Evolutionary conservation across 139 green algal genomes (phyloP).

Genomic region (Chlamydomonas urium): DNA sequence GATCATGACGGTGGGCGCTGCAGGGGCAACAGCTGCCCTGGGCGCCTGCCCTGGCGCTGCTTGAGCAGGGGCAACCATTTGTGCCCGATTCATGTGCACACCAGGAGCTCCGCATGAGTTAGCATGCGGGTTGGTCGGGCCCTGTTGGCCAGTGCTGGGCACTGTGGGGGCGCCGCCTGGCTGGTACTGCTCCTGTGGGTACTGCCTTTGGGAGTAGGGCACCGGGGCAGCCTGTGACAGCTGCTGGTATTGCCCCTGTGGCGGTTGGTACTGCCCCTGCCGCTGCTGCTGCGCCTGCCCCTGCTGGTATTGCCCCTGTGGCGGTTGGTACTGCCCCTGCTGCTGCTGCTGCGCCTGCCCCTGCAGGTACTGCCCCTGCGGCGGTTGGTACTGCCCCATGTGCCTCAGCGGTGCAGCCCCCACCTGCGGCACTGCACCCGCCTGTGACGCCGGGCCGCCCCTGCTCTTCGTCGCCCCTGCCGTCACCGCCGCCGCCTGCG

Average conservation of each 20-base stretch:
- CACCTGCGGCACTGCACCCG: background rate
- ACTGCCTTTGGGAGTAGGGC: too few species aligned
- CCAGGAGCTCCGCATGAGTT: too few species aligned
- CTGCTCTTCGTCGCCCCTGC: background rate
- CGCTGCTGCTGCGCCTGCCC: background rate
- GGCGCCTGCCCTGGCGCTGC: background rate
- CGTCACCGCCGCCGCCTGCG: background rate
- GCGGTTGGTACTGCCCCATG: background rate
- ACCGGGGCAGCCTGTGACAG: too few species aligned
- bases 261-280: background rate
- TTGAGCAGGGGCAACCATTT: background rate
- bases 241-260: conserved; percentile 8
- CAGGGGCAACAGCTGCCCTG: background rate
- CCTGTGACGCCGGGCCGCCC: background rate
- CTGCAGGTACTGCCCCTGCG: conserved; percentile 4
- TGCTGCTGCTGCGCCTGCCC: background rate
- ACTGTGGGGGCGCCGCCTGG: too few species aligned
- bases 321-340: background rate
- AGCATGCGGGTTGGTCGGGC: too few species aligned
- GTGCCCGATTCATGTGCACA: too few species aligned
- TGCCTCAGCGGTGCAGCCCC: background rate
- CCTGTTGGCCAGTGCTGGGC: too few species aligned
- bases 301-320: conserved; percentile 10
- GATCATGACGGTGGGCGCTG: background rate
- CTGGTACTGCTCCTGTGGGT: too few species aligned